A percentile compares a stretch with the other conserved stretches of the same genome.
Conservation (phyloP, 1,284 basidiomycete species). For the Athelia psychrophila region DNA sequence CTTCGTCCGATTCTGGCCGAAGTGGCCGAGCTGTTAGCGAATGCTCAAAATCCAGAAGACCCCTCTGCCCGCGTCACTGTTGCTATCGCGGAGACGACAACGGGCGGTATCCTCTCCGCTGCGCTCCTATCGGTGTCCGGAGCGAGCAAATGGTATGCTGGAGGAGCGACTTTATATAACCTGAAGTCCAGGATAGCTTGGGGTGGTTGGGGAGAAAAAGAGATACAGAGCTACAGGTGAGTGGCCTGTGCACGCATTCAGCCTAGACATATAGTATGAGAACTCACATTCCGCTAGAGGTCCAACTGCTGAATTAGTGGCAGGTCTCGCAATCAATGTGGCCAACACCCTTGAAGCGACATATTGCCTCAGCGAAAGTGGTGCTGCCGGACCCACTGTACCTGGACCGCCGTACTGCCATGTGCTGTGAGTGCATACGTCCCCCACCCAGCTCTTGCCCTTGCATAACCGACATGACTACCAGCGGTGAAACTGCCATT, state of each 20-base stretch:
- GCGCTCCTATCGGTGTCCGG: conserved; percentile 17
- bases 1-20: conserved; percentile 11
- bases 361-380: background rate
- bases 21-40: conserved; percentile 13
- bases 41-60: conserved; percentile 4
- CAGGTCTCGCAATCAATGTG: background rate
- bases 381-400: background rate
- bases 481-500: background rate
- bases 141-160: conserved; percentile 17
- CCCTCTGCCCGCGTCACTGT: conserved; percentile 7
- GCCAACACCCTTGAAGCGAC: background rate
- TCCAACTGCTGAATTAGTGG: background rate
- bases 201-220: conserved; percentile 19
- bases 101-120: conserved; percentile 22
- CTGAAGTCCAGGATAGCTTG: conserved; percentile 13
- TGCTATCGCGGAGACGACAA: conserved; percentile 20
- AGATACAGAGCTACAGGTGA: conserved; percentile 16
- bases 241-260: background rate
- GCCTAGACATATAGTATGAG: background rate
- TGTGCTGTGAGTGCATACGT: background rate
- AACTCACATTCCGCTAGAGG: background rate
- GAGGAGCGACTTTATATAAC: conserved; percentile 19
- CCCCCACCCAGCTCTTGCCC: background rate
- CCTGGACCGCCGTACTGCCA: background rate
- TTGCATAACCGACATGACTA: background rate